Percentiles rank a stretch among this genome's conserved stretches.
Evolutionary conservation across 345 rosid genomes (phyloP).

Genomic region (Theobroma cacao): DNA sequence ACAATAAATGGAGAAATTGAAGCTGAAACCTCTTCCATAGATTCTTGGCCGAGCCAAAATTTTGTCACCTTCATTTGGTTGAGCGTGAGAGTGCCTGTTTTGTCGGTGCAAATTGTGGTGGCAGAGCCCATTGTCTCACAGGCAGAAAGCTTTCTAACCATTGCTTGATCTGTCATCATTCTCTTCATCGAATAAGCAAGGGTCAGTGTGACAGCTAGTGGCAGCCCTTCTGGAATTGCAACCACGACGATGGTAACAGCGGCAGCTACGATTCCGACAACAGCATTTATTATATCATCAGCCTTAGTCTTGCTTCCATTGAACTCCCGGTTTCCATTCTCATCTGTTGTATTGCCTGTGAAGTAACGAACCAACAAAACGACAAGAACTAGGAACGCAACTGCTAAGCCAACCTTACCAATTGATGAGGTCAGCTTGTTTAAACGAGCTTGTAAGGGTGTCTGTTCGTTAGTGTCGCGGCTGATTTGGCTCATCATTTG

Average conservation of each 20-base stretch:
- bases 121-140: slow-evolving; percentile 96
- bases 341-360: slow-evolving; percentile 61
- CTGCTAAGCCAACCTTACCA: slow-evolving; percentile 59
- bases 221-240: slow-evolving; percentile 81
- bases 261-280: slow-evolving; percentile 61
- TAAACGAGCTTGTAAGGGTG: slow-evolving; percentile 67
- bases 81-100: slow-evolving; percentile 79
- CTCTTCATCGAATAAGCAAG: slow-evolving; percentile 81
- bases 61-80: slow-evolving; percentile 64
- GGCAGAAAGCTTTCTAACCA: slow-evolving; percentile 76
- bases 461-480: slow-evolving; percentile 40
- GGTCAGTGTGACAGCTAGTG: slow-evolving; percentile 75
- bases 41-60: slow-evolving; percentile 58
- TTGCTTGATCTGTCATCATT: slow-evolving; percentile 82
- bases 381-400: slow-evolving; percentile 61
- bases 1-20: slow-evolving; percentile 31
- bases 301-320: slow-evolving; percentile 40
- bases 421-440: slow-evolving; percentile 62
- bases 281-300: slow-evolving; percentile 49
- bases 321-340: slow-evolving; percentile 42
- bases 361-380: slow-evolving; percentile 64
- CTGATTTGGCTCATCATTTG: slow-evolving; percentile 67
- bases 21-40: slow-evolving; percentile 7
- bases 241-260: slow-evolving; percentile 86
- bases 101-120: slow-evolving; percentile 67